These are phyloP conservation scores for Plantago major DNA, from an alignment of 257 asterid species.

Conservation along the genomic window DNA sequence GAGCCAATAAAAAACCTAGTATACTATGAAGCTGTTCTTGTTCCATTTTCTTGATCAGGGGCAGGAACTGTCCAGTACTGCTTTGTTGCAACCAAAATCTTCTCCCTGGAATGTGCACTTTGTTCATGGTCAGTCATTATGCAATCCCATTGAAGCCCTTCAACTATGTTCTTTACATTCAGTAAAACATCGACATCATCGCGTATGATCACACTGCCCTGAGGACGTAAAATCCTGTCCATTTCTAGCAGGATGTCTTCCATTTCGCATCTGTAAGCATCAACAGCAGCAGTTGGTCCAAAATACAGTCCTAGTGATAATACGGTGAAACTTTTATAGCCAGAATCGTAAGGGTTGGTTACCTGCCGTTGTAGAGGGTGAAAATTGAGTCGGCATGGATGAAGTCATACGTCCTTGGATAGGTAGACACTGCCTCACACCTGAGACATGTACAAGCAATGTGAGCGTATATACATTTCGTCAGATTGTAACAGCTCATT, in stretches of 20 bases:
- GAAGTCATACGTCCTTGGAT: conserved; percentile 92
- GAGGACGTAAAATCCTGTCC: conserved; percentile 83
- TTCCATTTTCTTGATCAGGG: conserved; percentile 21
- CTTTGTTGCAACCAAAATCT: conserved; percentile 76
- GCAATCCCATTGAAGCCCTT: conserved; percentile 75
- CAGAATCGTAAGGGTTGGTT: not conserved
- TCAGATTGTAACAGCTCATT: no score
- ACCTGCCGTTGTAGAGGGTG: conserved; percentile 74
- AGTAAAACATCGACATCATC: conserved; percentile 74
- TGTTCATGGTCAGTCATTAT: conserved; percentile 83
- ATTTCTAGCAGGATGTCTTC: conserved; percentile 76
- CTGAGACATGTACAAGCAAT: conserved; percentile 21
- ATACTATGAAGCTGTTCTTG: conserved; percentile 32
- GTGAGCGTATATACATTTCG: no score
- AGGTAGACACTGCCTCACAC: conserved; percentile 97
- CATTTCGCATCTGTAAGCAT: conserved; percentile 53
- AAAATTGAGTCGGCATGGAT: conserved; percentile 71
- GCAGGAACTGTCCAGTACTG: conserved; percentile 84
- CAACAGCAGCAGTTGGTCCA: not conserved
- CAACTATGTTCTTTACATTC: conserved; percentile 54
- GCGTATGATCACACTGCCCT: conserved; percentile 73
- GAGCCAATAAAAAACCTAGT: not conserved
- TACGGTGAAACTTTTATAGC: not conserved
- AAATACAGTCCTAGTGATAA: not conserved
- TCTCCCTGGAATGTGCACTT: conserved; percentile 78